These are phyloP conservation scores for Acacia acuminata DNA, from an alignment of 306 rosid genomes.

Conservation along the genomic window DNA sequence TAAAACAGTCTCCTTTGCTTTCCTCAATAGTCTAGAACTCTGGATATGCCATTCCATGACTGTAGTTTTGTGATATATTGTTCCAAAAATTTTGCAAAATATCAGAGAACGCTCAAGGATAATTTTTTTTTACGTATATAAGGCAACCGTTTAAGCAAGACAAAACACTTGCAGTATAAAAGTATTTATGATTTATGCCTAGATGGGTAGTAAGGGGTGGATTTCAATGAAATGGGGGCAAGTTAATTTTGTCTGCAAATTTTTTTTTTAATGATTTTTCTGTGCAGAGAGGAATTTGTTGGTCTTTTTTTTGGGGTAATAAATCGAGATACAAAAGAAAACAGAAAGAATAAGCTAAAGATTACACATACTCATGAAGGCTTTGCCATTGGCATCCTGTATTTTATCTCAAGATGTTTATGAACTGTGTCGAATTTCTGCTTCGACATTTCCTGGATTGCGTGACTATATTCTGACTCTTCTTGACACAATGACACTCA, in stretches of 20 bases:
- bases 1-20: background rate
- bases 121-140: background rate
- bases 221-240: background rate
- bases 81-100: background rate
- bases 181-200: background rate
- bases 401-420: background rate
- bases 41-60: background rate
- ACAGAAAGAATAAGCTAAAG: background rate
- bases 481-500: background rate
- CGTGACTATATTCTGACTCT: background rate
- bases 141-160: background rate
- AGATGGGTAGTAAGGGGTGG: background rate
- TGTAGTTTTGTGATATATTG: background rate
- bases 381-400: background rate
- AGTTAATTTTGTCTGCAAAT: background rate
- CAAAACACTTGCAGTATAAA: background rate
- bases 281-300: background rate
- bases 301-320: background rate
- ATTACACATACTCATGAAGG: background rate
- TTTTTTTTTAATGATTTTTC: background rate
- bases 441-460: conserved; percentile 8
- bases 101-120: background rate
- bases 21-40: background rate
- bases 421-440: background rate
- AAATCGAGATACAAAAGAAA: background rate